Conservation (phyloP, 2,329 filamentous ascomycete species). For the Pestalotiopsis sp. region DNA sequence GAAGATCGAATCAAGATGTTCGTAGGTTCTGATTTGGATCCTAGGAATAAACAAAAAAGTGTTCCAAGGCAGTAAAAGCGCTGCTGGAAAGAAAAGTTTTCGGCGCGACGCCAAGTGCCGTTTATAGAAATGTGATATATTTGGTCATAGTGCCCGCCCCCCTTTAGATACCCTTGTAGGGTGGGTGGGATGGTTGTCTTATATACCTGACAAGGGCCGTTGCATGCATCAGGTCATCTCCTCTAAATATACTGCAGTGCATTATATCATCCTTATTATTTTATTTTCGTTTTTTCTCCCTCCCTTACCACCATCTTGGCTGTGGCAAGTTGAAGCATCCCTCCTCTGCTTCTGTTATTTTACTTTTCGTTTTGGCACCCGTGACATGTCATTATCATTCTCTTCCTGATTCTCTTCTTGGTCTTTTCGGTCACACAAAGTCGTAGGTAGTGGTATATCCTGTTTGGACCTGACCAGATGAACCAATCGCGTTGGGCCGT, state of each 20-base stretch:
- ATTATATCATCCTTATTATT: background rate
- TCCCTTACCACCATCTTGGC: background rate
- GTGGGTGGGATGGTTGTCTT: slow-evolving; percentile 1
- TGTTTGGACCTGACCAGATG: background rate
- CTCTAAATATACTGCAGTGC: background rate
- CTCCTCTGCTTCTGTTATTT: background rate
- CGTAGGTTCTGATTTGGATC: background rate
- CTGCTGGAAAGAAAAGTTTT: background rate
- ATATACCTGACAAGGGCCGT: slow-evolving; percentile 4
- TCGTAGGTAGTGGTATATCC: background rate
- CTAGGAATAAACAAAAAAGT: background rate
- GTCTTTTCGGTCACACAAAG: background rate
- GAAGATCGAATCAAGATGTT: background rate
- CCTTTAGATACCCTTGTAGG: background rate
- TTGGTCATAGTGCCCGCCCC: background rate
- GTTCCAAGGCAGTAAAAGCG: background rate
- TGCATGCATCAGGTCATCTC: slow-evolving; percentile 6
- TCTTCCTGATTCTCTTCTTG: background rate
- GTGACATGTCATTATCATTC: background rate
- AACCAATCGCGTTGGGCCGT: background rate
- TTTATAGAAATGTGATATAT: background rate
- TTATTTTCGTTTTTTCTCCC: background rate
- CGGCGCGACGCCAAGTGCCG: background rate
- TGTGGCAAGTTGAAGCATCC: background rate
- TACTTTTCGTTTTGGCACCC: background rate